Evolutionary conservation across 805 yeast species (phyloP).

Genomic region (Pichia occidentalis): DNA sequence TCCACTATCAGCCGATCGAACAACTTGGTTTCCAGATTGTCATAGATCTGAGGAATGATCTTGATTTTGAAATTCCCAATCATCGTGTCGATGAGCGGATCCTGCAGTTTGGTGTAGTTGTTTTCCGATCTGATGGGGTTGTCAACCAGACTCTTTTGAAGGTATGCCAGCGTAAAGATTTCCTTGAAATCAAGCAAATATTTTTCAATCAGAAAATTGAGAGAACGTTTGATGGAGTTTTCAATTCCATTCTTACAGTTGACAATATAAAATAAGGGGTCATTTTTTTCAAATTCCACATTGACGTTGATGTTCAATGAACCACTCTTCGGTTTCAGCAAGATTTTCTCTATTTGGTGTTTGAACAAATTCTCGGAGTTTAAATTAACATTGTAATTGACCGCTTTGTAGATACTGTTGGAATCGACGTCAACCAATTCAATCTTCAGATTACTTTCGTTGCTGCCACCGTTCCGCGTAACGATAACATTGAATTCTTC

Average conservation of each 20-base stretch:
- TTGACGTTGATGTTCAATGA: conserved; percentile 58
- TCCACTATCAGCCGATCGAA: conserved; percentile 33
- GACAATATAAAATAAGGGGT: conserved; percentile 77
- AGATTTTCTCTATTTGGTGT: conserved; percentile 18
- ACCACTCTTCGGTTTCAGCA: conserved; percentile 39
- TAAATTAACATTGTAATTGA: conserved; percentile 11
- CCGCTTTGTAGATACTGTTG: conserved; percentile 11
- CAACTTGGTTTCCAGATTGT: conserved; percentile 27
- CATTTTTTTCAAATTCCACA: conserved; percentile 72
- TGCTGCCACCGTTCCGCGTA: conserved; percentile 6
- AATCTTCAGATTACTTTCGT: conserved; percentile 9
- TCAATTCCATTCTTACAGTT: conserved; percentile 60
- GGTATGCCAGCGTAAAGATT: conserved; percentile 32
- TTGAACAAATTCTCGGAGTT: conserved; percentile 6
- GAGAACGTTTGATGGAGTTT: conserved; percentile 59
- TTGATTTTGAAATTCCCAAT: conserved; percentile 21
- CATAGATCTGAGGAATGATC: conserved; percentile 23
- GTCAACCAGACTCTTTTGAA: conserved; percentile 21
- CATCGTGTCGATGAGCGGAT: conserved; percentile 20
- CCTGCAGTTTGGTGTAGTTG: conserved; percentile 19
- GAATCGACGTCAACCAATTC: conserved; percentile 19
- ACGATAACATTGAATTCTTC: conserved; percentile 62
- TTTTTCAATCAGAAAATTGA: conserved; percentile 65
- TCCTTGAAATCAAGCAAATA: conserved; percentile 56
- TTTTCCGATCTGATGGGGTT: conserved; percentile 18